Evolutionary conservation across 169 alveolate genomes (phyloP), one percentile per base, ranked within the genome.

Genomic region (Plasmodium relictum): DNA sequence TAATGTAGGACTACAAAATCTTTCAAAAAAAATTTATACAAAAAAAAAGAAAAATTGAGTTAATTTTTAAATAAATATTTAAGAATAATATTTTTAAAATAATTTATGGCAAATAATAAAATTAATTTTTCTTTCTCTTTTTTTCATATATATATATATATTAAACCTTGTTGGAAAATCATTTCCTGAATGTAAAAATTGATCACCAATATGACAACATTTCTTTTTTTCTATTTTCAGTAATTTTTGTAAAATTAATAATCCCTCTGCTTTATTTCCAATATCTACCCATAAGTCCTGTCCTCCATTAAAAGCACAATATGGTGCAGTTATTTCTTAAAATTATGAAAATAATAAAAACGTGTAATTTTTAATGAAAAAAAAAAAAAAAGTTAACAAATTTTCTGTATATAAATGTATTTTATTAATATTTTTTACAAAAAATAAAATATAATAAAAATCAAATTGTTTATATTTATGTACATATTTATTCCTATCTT

Each of bases 191-290:
- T 71, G 61, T 37, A 59, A 68, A 26, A 92, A 88, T 80, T 92
- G 95, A 48, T 92, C 93, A 26, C 95, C 95, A n/a, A 88, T 83
- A 76, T 88, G 95, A 22, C 88, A 87, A 73, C 93, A 92, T 37
- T 92, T 65, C 20, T 45, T 41, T 9, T 92, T 88, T 6, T 52
- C 22, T 18, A 92, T 86, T 22, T 71, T 65, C 4, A 88, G 39
- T 58, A 72, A 59, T 20, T 69, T 71, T 63, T 92, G 93, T 56
- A 92, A 83, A 45, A 71, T 54, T 72, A 78, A 70, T 31, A 92
- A 74, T 56, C 92, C 95, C 50, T 80, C 93, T 9, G 89, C 89
- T 54, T 88, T 92, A 59, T 92, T 92, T 6, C 95, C 95, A 37
- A 80, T 62, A 62, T 92, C 95, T 7, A 88, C 92, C 95, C 95